Evolutionary conservation across 2,329 filamentous ascomycete genomes (phyloP), one percentile per base, ranked within the genome.

Genomic region (Fusarium musae): DNA sequence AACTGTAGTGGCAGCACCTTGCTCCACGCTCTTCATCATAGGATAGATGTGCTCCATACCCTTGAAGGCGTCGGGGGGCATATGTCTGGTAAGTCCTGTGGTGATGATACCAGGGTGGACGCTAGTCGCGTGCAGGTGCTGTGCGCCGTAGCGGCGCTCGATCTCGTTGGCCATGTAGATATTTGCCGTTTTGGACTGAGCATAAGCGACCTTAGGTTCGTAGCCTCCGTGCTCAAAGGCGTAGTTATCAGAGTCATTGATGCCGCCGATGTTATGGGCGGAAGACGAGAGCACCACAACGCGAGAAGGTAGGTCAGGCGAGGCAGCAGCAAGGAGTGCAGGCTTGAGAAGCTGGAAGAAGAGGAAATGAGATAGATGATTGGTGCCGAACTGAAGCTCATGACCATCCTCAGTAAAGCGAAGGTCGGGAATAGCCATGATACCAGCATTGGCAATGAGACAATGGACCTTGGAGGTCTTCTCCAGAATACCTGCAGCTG

Each of bases 241-340:
- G 42, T 75, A 73, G 59, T 77, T 66, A 17, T 66, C 57, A 7
- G 56, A n/a, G 26, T 69, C 50, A 5, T 69, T 65, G 21, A 60
- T 61, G 1, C 66, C 50, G 5, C 40, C 13, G 3, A 57, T 28
- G 10, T 64, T 61, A 39, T 89, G 87, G 8, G 76, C 83, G 0
- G 80, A 71, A 2, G 84, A 85, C 1, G 85, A 82, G 1, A 88
- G 75, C 9, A 79, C 77, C 40, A 90, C 81, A 8, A 89, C 84
- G 5, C 87, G 83, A 2, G 84, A 86, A 17, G 81, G 74, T 30
- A 85, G 85, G 0, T 74, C 69, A 0, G 83, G 75, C 0, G 83
- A 84, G 3, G 81, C 73, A 21, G 80, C 81, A 0, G 80, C 72
- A 5, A 88, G 78, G 2, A 89, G 75, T 0, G 81, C 75, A 0